Evolutionary conservation across 2,329 filamentous ascomycete genomes (phyloP), one percentile per base, ranked within the genome.

Genomic region (Colletotrichum sp.): DNA sequence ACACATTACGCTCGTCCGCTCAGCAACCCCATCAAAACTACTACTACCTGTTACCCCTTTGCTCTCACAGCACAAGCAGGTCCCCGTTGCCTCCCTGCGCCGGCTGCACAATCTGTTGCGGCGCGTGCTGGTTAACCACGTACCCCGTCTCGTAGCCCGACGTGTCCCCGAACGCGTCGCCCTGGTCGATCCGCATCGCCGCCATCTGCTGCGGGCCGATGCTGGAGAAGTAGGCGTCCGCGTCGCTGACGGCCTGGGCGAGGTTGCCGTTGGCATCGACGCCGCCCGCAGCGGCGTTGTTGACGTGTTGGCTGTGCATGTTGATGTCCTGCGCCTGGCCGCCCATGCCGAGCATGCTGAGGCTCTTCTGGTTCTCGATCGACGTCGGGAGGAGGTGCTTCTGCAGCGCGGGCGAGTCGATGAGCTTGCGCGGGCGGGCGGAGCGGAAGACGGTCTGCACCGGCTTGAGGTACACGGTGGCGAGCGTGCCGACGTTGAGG

Each of bases 391-490:
- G 84, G 18, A 89, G 87, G 71, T 94, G 90, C 77, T 92, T 93
- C 85, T 98, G 97, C 52, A 99, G 88, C 0, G 96, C 96, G 0
- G 96, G 96, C 4, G 94, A 96, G 69, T 98, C 95, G 71, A 92
- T 89, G 4, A 99, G 89, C 72, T 92, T 93, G 26, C 95, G 91
- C 2, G 95, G 94, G 16, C 97, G 91, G 14, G 97, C 96, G 21
- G 93, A 94, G 73, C 97, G 94, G 89, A 99, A 99, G 12, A 99
- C 97, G 69, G 97, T 96, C 83, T 98, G 96, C 7, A 99, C 96
- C 5, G 97, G 97, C 84, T 99, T 99, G 65, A 99, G 91, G 84
- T 99, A 99, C 67, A 99, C 96, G 1, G 97, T 99, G 5, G 97
- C 97, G 5, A 99, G 90, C 1, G 97, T 98, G 78, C 97, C 97